These are phyloP conservation scores for Comarum palustre DNA, from an alignment of 306 rosid genomes.

Conservation along the genomic window DNA sequence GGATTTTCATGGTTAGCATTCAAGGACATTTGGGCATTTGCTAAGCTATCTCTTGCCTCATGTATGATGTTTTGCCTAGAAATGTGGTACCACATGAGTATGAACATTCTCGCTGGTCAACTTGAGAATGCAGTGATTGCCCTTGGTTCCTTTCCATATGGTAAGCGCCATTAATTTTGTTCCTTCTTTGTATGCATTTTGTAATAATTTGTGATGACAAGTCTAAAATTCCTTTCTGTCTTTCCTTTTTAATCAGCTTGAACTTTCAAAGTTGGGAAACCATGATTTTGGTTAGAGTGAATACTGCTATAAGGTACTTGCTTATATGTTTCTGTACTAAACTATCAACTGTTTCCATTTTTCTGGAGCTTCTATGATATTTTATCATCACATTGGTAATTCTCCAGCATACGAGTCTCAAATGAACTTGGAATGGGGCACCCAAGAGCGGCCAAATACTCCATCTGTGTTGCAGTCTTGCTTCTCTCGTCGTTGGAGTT, in stretches of 20 bases:
- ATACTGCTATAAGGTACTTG: constrained; percentile 18
- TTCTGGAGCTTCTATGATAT: background rate
- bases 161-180: constrained; percentile 20
- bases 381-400: background rate
- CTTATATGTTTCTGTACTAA: background rate
- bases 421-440: constrained; percentile 45
- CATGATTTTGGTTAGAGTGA: constrained; percentile 18
- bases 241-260: constrained; percentile 10
- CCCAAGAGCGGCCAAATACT: constrained; percentile 45
- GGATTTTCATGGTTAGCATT: constrained; percentile 56
- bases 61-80: constrained; percentile 67
- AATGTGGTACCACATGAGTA: constrained; percentile 28
- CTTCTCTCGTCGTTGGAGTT: constrained; percentile 35
- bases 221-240: background rate
- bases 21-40: constrained; percentile 54
- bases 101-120: constrained; percentile 29
- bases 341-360: background rate
- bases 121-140: constrained; percentile 41
- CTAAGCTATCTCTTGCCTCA: constrained; percentile 57
- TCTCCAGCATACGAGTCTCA: constrained; percentile 40
- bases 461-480: constrained; percentile 30
- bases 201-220: background rate
- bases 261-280: constrained; percentile 18
- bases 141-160: constrained; percentile 44
- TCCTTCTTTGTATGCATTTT: background rate